Evolutionary conservation across 805 yeast species (phyloP), one percentile per base, ranked within the genome.

Genomic region (Candida sonorensis): DNA sequence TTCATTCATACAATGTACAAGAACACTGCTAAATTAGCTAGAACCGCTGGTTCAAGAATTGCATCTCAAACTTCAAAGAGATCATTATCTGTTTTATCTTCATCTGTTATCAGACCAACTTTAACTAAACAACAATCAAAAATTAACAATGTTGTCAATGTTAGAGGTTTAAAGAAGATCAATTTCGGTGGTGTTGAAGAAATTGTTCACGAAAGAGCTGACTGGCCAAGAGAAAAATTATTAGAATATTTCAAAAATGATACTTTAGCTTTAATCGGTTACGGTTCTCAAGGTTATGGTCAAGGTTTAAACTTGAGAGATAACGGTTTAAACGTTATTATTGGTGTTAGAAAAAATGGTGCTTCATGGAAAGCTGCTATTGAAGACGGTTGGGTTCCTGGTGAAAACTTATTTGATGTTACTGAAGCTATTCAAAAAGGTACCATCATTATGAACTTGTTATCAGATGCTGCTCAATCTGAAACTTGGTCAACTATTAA

Each of bases 231-330:
- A 65, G 97, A 90, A 72, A 90, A 84, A 75, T 75, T 92, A 58
- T 75, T 81, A 45, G 88, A 86, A 58, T 92, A 88, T 77, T 92
- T 92, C 87, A 90, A 92, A 78, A 72, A 88, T 67, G 97, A 92
- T 66, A 92, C 98, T 42, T 72, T 92, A 60, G 97, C 98, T 50
- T 70, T 92, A 59, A 88, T 92, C 53, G 98, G 98, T 69, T 92
- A 92, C 80, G 98, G 98, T 62, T 90, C 98, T 50, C 98, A 92
- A 74, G 98, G 98, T 76, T 90, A 92, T 77, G 98, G 98, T 64
- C 98, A 92, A 75, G 97, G 97, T 69, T 79, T 92, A 55, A 92
- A 92, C 87, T 72, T 94, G 73, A 85, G 98, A 73, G 98, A 92
- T 77, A 90, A 92, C 59, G 98, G 98, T 67, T 67, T 92, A 60